Conservation (phyloP, 2,329 filamentous ascomycete species). For the Pyrenochaeta sp. region DNA sequence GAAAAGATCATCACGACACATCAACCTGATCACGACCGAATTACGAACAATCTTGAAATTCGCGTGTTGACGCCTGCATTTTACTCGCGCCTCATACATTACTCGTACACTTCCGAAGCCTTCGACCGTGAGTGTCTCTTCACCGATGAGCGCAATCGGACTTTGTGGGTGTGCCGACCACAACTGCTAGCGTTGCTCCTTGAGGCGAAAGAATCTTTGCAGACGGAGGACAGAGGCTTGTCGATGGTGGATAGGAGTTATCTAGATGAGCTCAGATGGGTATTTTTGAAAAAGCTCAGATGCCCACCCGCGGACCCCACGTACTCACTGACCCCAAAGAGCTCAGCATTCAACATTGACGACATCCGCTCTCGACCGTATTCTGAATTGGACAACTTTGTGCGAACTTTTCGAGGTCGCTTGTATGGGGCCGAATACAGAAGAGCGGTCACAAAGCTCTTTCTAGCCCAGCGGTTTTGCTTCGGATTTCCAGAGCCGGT, state of each 20-base stretch:
- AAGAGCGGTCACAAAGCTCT: constrained; percentile 50
- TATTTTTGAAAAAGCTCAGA: constrained; percentile 46
- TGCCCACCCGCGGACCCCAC: constrained; percentile 51
- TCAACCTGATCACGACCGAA: constrained; percentile 5
- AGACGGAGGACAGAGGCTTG: constrained; percentile 40
- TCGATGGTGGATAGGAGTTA: constrained; percentile 10
- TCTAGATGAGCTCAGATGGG: constrained; percentile 48
- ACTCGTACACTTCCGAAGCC: constrained; percentile 68
- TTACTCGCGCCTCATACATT: constrained; percentile 71
- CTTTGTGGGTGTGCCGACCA: constrained; percentile 65
- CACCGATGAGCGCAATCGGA: constrained; percentile 64
- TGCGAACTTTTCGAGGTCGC: constrained; percentile 23
- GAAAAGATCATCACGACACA: constrained; percentile 34
- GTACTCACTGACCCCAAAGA: constrained; percentile 41
- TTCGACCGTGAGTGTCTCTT: constrained; percentile 66
- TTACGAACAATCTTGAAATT: constrained; percentile 59
- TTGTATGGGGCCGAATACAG: constrained; percentile 45
- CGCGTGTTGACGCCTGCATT: constrained; percentile 71
- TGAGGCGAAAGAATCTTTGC: constrained; percentile 32
- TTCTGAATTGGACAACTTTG: constrained; percentile 53
- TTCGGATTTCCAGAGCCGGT: constrained; percentile 50
- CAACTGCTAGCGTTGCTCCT: constrained; percentile 55
- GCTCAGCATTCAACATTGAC: constrained; percentile 24
- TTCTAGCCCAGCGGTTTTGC: constrained; percentile 52
- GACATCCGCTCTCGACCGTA: constrained; percentile 51